Conservation (phyloP, 2,329 filamentous ascomycete species). For the Gaeumannomyces tritici region DNA sequence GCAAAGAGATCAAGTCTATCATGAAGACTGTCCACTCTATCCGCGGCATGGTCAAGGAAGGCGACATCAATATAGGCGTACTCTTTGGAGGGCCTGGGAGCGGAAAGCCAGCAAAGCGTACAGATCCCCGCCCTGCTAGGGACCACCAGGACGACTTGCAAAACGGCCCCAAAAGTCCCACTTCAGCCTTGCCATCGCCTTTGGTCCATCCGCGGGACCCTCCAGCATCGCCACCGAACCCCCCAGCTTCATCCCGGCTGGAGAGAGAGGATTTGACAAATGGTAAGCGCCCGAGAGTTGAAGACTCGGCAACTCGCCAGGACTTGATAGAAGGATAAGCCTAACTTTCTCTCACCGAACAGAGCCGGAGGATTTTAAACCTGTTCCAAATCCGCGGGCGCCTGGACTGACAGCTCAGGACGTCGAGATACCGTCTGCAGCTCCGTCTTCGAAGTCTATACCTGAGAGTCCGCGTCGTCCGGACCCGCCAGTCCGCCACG, state of each 20-base stretch:
- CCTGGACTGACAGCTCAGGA: not conserved
- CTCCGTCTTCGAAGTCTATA: too few species aligned
- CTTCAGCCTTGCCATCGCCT: too few species aligned
- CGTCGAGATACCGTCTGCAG: not conserved
- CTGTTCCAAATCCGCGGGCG: not conserved
- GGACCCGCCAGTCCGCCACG: too few species aligned
- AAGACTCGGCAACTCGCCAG: too few species aligned
- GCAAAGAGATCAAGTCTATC: not conserved
- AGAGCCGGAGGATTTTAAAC: not conserved
- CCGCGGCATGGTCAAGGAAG: not conserved
- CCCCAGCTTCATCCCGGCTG: too few species aligned
- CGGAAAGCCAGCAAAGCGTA: not conserved
- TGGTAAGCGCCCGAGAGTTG: not conserved
- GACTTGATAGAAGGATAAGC: not conserved
- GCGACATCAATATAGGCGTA: not conserved
- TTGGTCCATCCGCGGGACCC: not conserved
- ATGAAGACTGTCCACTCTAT: not conserved
- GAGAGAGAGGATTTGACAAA: not conserved
- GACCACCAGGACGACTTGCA: too few species aligned
- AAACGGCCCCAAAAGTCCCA: too few species aligned
- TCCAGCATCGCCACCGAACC: not conserved
- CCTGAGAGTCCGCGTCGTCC: not conserved
- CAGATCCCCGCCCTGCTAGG: not conserved
- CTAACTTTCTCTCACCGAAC: not conserved
- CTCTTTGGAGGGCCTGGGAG: not conserved